phyloP scores from a whole-genome alignment of 441 rosid genomes.

The Adansonia madagascariensis region DNA sequence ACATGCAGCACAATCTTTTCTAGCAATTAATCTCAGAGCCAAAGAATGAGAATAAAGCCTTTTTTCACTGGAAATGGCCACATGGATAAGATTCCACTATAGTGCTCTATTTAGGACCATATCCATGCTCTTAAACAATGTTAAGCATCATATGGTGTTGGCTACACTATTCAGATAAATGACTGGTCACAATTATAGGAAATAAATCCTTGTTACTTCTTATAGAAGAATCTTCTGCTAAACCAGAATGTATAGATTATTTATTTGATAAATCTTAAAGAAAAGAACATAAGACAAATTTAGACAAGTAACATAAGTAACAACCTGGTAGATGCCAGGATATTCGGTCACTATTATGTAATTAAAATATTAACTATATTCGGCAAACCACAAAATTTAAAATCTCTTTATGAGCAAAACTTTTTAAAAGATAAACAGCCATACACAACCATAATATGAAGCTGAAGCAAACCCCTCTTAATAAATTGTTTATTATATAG shows the following conservation, averaged over 20 bases:
- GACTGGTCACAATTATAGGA: slow-evolving; percentile 1
- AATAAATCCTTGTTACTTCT: neutral
- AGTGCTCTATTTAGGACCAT: neutral
- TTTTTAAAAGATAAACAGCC: neutral
- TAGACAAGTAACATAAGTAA: neutral
- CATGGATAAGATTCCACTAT: neutral
- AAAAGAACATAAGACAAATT: neutral
- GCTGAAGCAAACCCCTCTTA: neutral
- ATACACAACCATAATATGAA: neutral
- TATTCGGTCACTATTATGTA: neutral
- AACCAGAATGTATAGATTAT: neutral
- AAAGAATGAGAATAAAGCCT: neutral
- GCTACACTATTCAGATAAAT: neutral
- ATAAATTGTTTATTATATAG: neutral
- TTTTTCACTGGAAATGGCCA: neutral
- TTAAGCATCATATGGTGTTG: neutral
- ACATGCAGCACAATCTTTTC: neutral
- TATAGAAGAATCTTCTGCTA: neutral
- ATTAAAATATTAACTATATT: neutral
- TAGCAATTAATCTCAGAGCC: neutral
- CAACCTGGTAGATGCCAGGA: neutral
- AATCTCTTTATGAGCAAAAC: neutral
- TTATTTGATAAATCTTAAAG: neutral
- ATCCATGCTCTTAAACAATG: neutral
- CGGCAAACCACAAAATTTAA: neutral